A percentile compares a stretch with the other conserved stretches of the same genome.
Evolutionary conservation across 306 rosid species (phyloP).

Genomic region (Trifolium pratense): DNA sequence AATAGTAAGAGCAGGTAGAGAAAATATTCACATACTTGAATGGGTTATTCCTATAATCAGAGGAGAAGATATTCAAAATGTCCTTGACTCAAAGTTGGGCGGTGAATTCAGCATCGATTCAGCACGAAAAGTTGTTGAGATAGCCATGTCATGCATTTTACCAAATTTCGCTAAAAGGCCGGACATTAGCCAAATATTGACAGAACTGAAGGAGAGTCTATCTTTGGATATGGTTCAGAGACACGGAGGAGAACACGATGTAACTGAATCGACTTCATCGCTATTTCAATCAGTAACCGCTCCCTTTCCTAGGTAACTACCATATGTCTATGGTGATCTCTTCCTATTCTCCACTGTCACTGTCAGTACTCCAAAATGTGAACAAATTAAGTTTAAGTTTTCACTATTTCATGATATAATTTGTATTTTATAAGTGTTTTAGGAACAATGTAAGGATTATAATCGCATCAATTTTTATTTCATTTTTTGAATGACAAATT

Average conservation of each 20-base stretch:
- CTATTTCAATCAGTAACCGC: background rate
- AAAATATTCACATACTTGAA: constrained; percentile 29
- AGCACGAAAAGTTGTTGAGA: constrained; percentile 39
- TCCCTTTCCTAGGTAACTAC: too few species aligned
- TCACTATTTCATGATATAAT: too few species aligned
- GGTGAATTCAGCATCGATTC: constrained; percentile 34
- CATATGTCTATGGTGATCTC: too few species aligned
- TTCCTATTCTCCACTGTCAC: too few species aligned
- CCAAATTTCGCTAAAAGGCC: constrained; percentile 35
- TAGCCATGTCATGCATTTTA: constrained; percentile 38
- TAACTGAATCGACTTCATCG: background rate
- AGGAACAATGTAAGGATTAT: too few species aligned
- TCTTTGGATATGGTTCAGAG: background rate
- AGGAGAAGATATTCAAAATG: constrained; percentile 29
- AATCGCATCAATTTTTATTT: too few species aligned
- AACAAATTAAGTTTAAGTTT: too few species aligned
- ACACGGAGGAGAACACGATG: background rate
- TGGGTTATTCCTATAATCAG: constrained; percentile 41
- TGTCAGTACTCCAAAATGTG: too few species aligned
- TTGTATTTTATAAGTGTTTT: too few species aligned
- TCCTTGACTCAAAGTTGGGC: constrained; percentile 40
- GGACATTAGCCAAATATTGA: constrained; percentile 37
- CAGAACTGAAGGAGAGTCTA: constrained; percentile 33
- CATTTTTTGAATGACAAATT: too few species aligned
- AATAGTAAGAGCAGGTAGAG: constrained; percentile 6